A percentile compares a stretch with the other conserved stretches of the same genome.
phyloP scores from a whole-genome alignment of 163 green algal genomes.

The Scenedesmus sp. region DNA sequence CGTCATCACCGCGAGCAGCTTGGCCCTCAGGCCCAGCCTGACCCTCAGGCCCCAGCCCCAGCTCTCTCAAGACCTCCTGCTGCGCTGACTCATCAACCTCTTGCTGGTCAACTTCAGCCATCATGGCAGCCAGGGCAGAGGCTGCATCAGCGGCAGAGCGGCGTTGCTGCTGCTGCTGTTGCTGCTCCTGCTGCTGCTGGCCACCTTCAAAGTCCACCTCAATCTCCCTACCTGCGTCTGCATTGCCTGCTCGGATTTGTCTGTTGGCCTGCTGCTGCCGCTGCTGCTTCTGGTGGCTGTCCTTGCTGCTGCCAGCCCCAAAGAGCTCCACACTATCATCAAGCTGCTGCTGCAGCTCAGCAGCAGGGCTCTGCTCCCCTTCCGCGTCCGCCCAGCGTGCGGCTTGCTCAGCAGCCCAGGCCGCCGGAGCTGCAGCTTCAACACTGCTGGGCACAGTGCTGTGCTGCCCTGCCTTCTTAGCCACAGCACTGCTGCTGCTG shows the following conservation, averaged over 20 bases:
- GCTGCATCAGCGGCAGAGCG: constrained; percentile 44
- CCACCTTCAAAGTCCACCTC: neutral
- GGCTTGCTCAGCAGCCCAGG: constrained; percentile 43
- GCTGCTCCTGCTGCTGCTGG: constrained; percentile 20
- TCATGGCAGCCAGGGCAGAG: constrained; percentile 35
- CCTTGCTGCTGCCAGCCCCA: constrained; percentile 27
- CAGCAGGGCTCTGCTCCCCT: constrained; percentile 6
- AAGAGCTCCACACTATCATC: constrained; percentile 36
- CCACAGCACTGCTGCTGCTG: neutral
- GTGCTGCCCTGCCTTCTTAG: neutral
- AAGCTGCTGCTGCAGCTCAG: constrained; percentile 50
- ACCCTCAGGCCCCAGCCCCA: constrained; percentile 17
- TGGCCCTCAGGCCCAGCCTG: neutral
- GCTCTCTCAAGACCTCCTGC: neutral
- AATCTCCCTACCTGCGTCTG: neutral
- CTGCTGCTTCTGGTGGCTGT: neutral
- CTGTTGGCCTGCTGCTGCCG: neutral
- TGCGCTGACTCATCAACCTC: constrained; percentile 12
- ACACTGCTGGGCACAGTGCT: neutral
- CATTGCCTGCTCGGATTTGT: neutral
- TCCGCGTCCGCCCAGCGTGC: constrained; percentile 25
- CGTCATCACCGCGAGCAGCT: neutral
- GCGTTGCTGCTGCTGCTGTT: constrained; percentile 4
- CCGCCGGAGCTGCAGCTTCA: constrained; percentile 24
- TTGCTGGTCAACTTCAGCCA: constrained; percentile 29